Evolutionary conservation across 2,329 filamentous ascomycete genomes (phyloP), one percentile per base, ranked within the genome.

Genomic region (Aspergillus fumigatus): DNA sequence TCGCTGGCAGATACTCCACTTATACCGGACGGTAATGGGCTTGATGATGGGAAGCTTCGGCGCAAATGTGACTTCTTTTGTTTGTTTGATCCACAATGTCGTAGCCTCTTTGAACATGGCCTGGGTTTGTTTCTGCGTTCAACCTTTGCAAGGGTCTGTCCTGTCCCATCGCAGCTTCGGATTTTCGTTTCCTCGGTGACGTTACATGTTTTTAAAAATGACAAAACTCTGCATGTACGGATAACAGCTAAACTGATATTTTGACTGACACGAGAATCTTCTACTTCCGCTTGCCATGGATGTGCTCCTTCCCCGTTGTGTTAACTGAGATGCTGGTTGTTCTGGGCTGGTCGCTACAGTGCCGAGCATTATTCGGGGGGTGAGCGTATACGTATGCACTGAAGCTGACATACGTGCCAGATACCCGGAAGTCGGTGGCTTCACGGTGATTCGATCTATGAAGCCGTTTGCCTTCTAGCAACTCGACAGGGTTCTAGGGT

Each of bases 21-120:
- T 74, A 73, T 61, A 70, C 65, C 63, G 72, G 72, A 66, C 71
- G 72, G 67, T 75, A 65, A 73, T 69, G 61, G 57, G 59, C 60
- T 63, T 62, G 58, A 51, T 59, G 63, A 63, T 61, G 53, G 60
- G 62, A 65, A 65, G 64, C 59, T 65, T 64, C 60, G 71, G 70
- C 70, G 71, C 67, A 71, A 59, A 66, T 65, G 62, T 68, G 66
- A 66, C 60, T 52, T 62, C 64, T 57, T 61, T 62, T 53, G 54
- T 57, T 51, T 53, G 41, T 59, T 56, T 53, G 53, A 56, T 50
- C 23, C 43, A 47, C 21, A 23, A 10, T 53, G 47, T 59, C 21
- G 50, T 58, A 50, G 50, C 56, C 59, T 58, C 55, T 59, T 63
- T 60, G 48, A 51, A 55, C 55, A 50, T 54, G 53, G 47, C 48